These are phyloP conservation scores for Yarrowia sp. DNA, from an alignment of 805 yeast genomes.

Conservation along the genomic window DNA sequence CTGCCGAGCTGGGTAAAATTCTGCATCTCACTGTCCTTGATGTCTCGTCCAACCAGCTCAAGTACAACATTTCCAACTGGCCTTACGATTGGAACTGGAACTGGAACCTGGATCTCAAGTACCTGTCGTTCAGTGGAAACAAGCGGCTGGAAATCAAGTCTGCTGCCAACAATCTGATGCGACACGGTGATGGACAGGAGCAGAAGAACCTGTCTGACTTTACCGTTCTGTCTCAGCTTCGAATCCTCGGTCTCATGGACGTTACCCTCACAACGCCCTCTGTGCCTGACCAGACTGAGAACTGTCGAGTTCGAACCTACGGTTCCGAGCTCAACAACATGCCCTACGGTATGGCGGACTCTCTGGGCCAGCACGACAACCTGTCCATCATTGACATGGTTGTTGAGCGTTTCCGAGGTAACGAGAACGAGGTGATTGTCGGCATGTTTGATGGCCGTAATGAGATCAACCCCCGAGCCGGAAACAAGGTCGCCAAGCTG, in stretches of 20 bases:
- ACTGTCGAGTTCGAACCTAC: conserved; percentile 87
- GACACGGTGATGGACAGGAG: conserved; percentile 37
- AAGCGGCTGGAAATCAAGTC: conserved; percentile 88
- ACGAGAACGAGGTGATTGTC: conserved; percentile 77
- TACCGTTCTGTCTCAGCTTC: conserved; percentile 73
- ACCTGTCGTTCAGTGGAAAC: conserved; percentile 90
- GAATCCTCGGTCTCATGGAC: conserved; percentile 88
- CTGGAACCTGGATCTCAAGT: conserved; percentile 74
- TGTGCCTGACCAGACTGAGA: conserved; percentile 85
- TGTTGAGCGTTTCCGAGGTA: conserved; percentile 84
- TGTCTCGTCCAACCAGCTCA: conserved; percentile 87
- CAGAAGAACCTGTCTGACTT: conserved; percentile 60
- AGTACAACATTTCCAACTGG: conserved; percentile 91
- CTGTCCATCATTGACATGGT: conserved; percentile 84
- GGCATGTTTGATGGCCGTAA: conserved; percentile 87
- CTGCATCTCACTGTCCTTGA: conserved; percentile 72
- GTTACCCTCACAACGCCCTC: conserved; percentile 88
- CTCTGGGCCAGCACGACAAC: conserved; percentile 66
- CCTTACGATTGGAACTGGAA: conserved; percentile 99
- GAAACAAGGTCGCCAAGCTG: conserved; percentile 63
- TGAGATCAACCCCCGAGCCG: conserved; percentile 47
- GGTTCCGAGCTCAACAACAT: conserved; percentile 77
- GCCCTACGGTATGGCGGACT: conserved; percentile 91
- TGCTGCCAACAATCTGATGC: conserved; percentile 55
- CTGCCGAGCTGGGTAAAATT: conserved; percentile 83